Base-by-base conservation (phyloP, 2,329 filamentous ascomycete species). In the Thielaviopsis euricoi region DNA sequence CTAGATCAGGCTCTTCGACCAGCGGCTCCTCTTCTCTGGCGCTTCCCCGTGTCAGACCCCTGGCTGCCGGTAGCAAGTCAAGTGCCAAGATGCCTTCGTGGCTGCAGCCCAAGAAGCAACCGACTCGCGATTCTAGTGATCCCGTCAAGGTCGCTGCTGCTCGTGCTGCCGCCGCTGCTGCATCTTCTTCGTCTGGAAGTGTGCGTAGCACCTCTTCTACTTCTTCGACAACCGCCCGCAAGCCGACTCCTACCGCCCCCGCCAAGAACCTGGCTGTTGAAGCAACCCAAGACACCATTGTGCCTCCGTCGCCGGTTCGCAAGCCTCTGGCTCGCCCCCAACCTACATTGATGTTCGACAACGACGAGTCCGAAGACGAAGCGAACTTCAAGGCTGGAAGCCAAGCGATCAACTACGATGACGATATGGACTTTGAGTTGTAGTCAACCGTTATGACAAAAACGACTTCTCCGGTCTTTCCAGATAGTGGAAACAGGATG, bases 111-210 rank as follows among this genome's bases (percentile, higher is more conserved):
- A 56, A 51, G 48, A 55, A 58, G 48, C 48, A 23, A 46, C 25
- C 53, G 53, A 26, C 51, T 15, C 56, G 22, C 19, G 53, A 58
- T 46, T 29, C 53, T 58, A 60, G 56, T 52, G 56, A 60, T 53
- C 56, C 59, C 43, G 48, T 58, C 56, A 60, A 58, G 56, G 22
- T 49, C 9, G 80, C 79, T 6, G 82, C 82, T 6, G 95, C 89
- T 1, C 81, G 83, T 62, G 90, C 82, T 58, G 95, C 89, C 0
- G 77, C 95, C 49, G 90, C 90, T 58, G 95, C 89, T 0, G 77
- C 95, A 49, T 89, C 90, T 17, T 95, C 95, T 67, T 87, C 80
- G 58, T 88, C 86, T 68, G 89, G 90, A 37, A 48, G 43, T 21
- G 43, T 48, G 43, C 80, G 87, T 37, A 73, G 73, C 4, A 73